Evolutionary conservation across 2,329 filamentous ascomycete genomes (phyloP).

Genomic region (Byssothecium circinans): DNA sequence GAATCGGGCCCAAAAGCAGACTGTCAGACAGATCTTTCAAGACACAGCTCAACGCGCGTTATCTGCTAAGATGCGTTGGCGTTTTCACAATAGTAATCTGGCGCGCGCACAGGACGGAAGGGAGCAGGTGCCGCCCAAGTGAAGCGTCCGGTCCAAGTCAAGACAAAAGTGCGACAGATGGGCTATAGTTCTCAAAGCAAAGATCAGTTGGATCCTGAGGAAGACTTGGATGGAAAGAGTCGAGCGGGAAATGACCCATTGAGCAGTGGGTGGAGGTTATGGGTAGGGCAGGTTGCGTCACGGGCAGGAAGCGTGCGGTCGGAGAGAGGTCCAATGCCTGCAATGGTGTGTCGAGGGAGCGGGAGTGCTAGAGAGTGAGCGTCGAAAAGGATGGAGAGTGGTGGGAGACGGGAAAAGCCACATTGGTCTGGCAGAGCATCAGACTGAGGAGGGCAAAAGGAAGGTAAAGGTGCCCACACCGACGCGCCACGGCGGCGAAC

Average conservation of each 20-base stretch:
- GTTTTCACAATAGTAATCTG: constrained; percentile 29
- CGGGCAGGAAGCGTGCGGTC: constrained; percentile 17
- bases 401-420: constrained; percentile 28
- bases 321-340: constrained; percentile 29
- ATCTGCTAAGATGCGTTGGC: constrained; percentile 32
- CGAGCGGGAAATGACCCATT: constrained; percentile 20
- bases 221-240: constrained; percentile 20
- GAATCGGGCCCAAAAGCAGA: constrained; percentile 32
- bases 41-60: constrained; percentile 40
- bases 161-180: constrained; percentile 38
- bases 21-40: constrained; percentile 36
- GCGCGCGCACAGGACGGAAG: constrained; percentile 32
- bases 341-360: constrained; percentile 25
- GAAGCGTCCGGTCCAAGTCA: constrained; percentile 41
- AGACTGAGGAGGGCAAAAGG: constrained; percentile 31
- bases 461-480: constrained; percentile 21
- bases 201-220: too few relatives aligned
- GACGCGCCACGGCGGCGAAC: constrained; percentile 38
- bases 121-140: constrained; percentile 36
- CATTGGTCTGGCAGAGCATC: constrained; percentile 30
- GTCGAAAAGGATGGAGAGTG: constrained; percentile 16
- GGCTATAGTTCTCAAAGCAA: constrained; percentile 26
- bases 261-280: constrained; percentile 18
- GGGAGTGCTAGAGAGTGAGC: constrained; percentile 23
- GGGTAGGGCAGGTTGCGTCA: constrained; percentile 26